Conservation (phyloP, 2,329 filamentous ascomycete species). For the Cladosporium sp. region DNA sequence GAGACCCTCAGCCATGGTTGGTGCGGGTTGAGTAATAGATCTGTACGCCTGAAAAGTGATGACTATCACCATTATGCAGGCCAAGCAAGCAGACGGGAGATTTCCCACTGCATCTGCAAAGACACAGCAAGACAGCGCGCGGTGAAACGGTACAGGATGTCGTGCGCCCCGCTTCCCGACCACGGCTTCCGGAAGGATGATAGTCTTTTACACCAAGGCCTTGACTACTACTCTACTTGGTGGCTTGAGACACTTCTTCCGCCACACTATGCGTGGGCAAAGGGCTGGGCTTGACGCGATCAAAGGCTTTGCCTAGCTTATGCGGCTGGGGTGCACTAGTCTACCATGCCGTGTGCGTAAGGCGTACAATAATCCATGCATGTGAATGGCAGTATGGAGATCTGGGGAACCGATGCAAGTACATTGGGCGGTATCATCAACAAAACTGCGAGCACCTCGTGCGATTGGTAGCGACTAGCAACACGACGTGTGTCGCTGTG, state of each 20-base stretch:
- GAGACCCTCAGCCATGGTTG: neutral
- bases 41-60: conserved; percentile 12
- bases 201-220: neutral
- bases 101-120: conserved; percentile 8
- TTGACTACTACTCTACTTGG: neutral
- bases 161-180: conserved; percentile 1
- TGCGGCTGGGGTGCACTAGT: neutral
- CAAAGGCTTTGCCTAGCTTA: neutral
- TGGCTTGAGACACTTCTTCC: conserved; percentile 9
- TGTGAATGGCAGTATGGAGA: neutral
- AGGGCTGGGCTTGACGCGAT: conserved; percentile 3
- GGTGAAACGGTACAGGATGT: conserved; percentile 11
- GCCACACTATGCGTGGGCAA: neutral
- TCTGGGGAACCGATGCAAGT: neutral
- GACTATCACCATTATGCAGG: conserved; percentile 15
- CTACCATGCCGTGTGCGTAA: neutral
- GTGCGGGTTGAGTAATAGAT: neutral
- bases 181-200: neutral
- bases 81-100: conserved; percentile 12
- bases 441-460: neutral
- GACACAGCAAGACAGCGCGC: conserved; percentile 7
- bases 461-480: neutral
- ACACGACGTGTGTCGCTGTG: neutral
- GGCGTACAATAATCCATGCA: neutral
- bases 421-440: neutral